Evolutionary conservation across 2,329 filamentous ascomycete genomes (phyloP), one percentile per base, ranked within the genome.

Genomic region (Alternaria triticina): DNA sequence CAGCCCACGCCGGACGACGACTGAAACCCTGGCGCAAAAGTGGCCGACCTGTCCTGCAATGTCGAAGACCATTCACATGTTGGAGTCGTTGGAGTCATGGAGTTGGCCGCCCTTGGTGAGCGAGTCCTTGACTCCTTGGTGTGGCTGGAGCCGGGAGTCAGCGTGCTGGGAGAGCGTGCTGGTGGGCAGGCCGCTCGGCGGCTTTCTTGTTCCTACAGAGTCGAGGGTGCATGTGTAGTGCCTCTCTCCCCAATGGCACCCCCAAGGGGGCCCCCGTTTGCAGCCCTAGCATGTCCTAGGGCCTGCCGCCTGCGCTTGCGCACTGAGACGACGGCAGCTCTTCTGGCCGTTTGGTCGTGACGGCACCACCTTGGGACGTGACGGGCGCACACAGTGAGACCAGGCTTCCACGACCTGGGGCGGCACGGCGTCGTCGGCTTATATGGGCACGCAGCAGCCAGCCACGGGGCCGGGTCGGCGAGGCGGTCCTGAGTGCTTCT

Each of bases 371-470:
- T n/a, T 33, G 20, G 30, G 17, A 47, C 5, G 45, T 22, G 27
- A 57, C 28, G 44, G 28, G 20, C 27, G 44, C 17, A 15, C 44
- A 49, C 25, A 30, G 13, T 36, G 30, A 23, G 44, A 40, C 44
- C 7, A 25, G 45, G 27, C 44, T 54, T 62, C 58, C 61, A 57
- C 62, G 56, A 62, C 54, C 40, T 54, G 61, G 52, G 58, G 45
- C 59, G 62, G 60, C 66, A 67, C 66, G 57, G 57, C 66, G 45
- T 60, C 49, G 13, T 52, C 51, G 63, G 51, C 44, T 44, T 54
- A 52, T 51, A 54, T 27, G 46, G 27, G 46, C 28, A 60, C 22
- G 15, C 64, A 54, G 61, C 57, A 61, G 40, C 25, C 49, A 46
- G 64, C 52, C 55, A 62, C 55, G 64, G 55, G 52, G 50, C 27